Base-by-base conservation (phyloP, 345 rosid genomes). In the Salix purpurea region DNA sequence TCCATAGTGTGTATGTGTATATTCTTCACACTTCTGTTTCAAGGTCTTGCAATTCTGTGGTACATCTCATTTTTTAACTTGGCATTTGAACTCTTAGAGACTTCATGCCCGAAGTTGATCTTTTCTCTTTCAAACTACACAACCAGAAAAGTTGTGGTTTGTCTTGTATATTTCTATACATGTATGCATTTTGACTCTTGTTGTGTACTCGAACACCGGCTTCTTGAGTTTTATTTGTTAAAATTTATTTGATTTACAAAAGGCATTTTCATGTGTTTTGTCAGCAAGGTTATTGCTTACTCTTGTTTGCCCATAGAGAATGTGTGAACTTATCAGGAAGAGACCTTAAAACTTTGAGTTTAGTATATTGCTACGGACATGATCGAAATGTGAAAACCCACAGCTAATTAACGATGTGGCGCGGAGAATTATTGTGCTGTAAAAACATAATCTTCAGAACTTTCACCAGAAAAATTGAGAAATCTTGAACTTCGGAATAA, bases 191-290 rank as follows among this genome's bases (percentile, higher is more conserved):
- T n/a, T 21, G 18, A 34, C 56, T 7, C 26, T 64, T 48, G 24
- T 40, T 64, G 75, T 77, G 75, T 39, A 36, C 37, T 54, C 6
- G 52, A 26, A 32, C 58, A 64, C 39, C 80, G n/a, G 28, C 71
- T 70, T 52, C 44, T 52, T 66, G 15, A 65, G 78, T 60, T 23
- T 37, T 42, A 19, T 54, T 6, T 44, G 60, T 74, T 42, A 18
- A 42, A 54, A 40, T 73, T 39, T 73, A 23, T 64, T 64, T 62
- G 21, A 36, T 39, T 72, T 72, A 8, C 11, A 56, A 24, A n/a
- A 24, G 4, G 28, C 64, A 58, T 58, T 58, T 10, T 58, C 64
- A n/a, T 21, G 9, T 58, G 64, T 58, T 10, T 58, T 58, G 28
- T 10, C 28, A 58, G 64, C 64, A n/a, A 58, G 28, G 24, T 58